Percentiles rank a stretch among this genome's conserved stretches.
Conservation (phyloP, 1,284 basidiomycete genomes). For the Xerocomus amazonicus region DNA sequence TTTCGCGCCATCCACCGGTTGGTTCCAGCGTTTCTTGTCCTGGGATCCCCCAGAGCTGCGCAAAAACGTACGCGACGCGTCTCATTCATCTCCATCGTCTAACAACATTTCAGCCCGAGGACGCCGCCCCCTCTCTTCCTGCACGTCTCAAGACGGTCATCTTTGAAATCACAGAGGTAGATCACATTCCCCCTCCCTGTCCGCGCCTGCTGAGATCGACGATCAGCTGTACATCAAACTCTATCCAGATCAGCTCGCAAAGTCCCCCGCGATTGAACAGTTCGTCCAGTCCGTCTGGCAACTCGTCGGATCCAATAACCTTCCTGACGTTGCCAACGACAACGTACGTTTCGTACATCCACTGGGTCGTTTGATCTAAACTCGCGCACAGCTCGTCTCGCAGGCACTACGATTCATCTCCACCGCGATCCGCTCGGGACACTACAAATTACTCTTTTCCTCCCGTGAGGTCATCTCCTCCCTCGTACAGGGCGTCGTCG, state of each 20-base stretch:
- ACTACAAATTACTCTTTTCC: constrained; percentile 68
- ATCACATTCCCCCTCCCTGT: constrained; percentile 6
- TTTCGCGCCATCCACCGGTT: constrained; percentile 66
- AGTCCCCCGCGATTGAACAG: constrained; percentile 66
- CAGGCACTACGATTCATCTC: constrained; percentile 92
- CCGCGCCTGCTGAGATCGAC: background rate
- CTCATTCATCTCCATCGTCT: constrained; percentile 7
- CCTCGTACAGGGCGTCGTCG: constrained; percentile 86
- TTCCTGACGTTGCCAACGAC: constrained; percentile 75
- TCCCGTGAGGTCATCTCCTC: constrained; percentile 79
- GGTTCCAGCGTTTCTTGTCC: constrained; percentile 74
- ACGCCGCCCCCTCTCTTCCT: constrained; percentile 75
- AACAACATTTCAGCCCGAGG: constrained; percentile 62
- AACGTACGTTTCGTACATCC: constrained; percentile 45
- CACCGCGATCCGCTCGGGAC: constrained; percentile 84
- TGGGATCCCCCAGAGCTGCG: constrained; percentile 74
- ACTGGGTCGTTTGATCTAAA: background rate
- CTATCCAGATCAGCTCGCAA: constrained; percentile 83
- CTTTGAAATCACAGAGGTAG: constrained; percentile 84
- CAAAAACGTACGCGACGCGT: constrained; percentile 58
- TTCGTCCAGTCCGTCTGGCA: constrained; percentile 94
- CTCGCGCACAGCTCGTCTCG: constrained; percentile 70
- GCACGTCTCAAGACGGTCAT: constrained; percentile 88
- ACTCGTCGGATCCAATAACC: constrained; percentile 73
- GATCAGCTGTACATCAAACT: constrained; percentile 85